These are phyloP conservation scores for Salvia splendens DNA, from an alignment of 257 asterid species.

Conservation along the genomic window DNA sequence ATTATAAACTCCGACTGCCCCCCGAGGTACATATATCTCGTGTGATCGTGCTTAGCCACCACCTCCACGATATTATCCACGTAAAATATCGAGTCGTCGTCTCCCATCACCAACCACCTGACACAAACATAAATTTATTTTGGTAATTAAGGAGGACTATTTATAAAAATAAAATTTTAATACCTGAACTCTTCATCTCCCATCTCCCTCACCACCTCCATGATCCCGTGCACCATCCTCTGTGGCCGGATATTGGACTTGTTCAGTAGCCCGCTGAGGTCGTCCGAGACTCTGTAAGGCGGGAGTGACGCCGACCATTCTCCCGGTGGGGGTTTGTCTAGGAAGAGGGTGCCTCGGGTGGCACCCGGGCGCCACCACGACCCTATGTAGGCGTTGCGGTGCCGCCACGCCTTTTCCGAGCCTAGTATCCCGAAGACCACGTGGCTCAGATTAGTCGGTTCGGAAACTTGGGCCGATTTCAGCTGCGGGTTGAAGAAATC, in stretches of 20 bases:
- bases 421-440: constrained; percentile 60
- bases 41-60: constrained; percentile 49
- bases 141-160: too few relatives aligned
- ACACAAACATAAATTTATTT: too few relatives aligned
- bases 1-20: constrained; percentile 51
- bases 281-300: constrained; percentile 47
- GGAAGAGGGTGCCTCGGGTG: constrained; percentile 49
- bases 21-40: constrained; percentile 48
- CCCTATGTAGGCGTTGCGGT: constrained; percentile 48
- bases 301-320: constrained; percentile 62
- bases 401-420: constrained; percentile 50
- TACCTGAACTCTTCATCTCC: background rate
- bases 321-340: constrained; percentile 45
- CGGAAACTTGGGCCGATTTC: background rate
- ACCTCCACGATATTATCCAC: constrained; percentile 61
- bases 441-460: constrained; percentile 45
- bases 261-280: constrained; percentile 34
- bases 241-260: constrained; percentile 29
- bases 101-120: constrained; percentile 73
- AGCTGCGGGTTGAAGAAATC: constrained; percentile 18
- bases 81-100: constrained; percentile 70
- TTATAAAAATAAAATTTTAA: too few relatives aligned
- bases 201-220: constrained; percentile 55
- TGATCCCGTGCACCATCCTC: constrained; percentile 56
- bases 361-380: constrained; percentile 77